Evolutionary conservation across 1,284 basidiomycete species (phyloP), one percentile per base, ranked within the genome.

Genomic region (Malassezia pachydermatis): DNA sequence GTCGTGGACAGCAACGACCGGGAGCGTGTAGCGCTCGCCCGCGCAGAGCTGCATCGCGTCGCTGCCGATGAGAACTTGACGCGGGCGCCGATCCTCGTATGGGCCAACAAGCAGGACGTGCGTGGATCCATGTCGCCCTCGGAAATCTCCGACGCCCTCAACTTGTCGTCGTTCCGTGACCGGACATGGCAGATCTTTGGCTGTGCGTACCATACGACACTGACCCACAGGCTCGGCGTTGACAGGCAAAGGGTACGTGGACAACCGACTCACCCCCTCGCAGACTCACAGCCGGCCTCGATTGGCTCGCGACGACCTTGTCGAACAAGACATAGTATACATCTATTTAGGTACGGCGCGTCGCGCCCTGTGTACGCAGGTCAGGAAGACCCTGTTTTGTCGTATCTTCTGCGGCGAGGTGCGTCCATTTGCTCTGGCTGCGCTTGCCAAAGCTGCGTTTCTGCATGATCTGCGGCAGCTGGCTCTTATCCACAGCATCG

Each of bases 391-490:
- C 76, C 17, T 70, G 60, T 19, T 67, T 73, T 5, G 84, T 86
- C 1, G 92, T 98, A 72, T 98, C 92, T 76, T 98, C 86, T 66
- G 90, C 88, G 33, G 88, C 75, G 59, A 98, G 75, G 75, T 98
- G 90, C 16, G 92, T 96, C 67, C 94, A 98, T 75, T 76, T 92
- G 40, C 86, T 89, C 47, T 86, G 80, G 63, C 86, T 81, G 51
- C 84, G 81, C 74, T 89, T 92, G 41, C 94, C 94, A 72, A 89
- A 98, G 75, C 96, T 84, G 73, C 83, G 83, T 63, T 94, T 88
- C 76, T 98, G 94, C 88, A 98, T 92, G 54, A 95, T 84, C 73
- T 85, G 80, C 7, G 94, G 94, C 33, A 99, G 76, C 55, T 84
- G 62, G 6, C 84, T 82, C 34, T 92, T 81, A 70, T 96, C 89